Conservation (phyloP, 495 filamentous ascomycete genomes). For the Emericellopsis terricola region DNA sequence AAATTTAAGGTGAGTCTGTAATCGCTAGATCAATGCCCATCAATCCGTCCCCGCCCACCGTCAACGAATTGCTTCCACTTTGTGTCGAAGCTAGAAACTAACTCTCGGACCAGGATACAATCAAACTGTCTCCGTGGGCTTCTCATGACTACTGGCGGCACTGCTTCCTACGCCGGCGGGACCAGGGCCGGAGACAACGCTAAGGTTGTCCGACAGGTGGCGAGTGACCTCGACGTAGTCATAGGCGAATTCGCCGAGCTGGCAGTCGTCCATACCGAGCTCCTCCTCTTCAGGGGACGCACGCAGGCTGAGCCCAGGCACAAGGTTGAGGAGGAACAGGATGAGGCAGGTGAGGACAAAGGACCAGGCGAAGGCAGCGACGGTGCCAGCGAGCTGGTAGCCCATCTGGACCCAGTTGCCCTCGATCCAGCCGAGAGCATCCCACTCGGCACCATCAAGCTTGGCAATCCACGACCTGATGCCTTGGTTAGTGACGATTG, state of each 20-base stretch:
- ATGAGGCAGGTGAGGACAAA: conserved; percentile 63
- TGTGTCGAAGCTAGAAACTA: too few species aligned
- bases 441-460: conserved; percentile 48
- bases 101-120: too few species aligned
- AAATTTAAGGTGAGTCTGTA: too few species aligned
- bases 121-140: too few species aligned
- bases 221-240: conserved; percentile 66
- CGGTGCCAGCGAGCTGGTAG: conserved; percentile 61
- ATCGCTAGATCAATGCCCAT: too few species aligned
- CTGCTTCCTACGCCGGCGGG: too few species aligned
- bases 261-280: conserved; percentile 59
- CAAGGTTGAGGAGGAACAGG: conserved; percentile 57
- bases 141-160: too few species aligned
- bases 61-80: too few species aligned
- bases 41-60: too few species aligned
- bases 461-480: conserved; percentile 58
- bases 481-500: conserved; percentile 1
- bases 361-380: conserved; percentile 57
- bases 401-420: conserved; percentile 60
- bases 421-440: conserved; percentile 58
- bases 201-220: conserved; percentile 34
- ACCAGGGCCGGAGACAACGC: too few species aligned
- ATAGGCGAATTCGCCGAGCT: conserved; percentile 75
- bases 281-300: conserved; percentile 57
- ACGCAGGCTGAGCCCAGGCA: conserved; percentile 57